phyloP scores from a whole-genome alignment of 148 eudicot genomes.

The Cornus suecica region DNA sequence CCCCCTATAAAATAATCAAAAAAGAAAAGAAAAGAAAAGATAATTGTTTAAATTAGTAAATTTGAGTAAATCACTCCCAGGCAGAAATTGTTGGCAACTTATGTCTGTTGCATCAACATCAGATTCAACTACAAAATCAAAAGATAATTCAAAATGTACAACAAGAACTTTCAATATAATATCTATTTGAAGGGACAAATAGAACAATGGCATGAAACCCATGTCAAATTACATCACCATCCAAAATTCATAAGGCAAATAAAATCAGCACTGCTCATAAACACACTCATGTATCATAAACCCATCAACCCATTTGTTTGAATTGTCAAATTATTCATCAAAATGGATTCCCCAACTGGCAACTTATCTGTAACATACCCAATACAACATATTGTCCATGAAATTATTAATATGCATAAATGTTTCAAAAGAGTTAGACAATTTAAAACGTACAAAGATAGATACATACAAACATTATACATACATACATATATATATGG shows the following conservation, averaged over 20 bases:
- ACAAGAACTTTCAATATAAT: no score
- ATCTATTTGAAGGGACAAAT: no score
- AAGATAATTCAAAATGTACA: no score
- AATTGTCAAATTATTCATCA: not conserved
- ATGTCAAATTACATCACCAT: not conserved
- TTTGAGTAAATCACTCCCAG: not conserved
- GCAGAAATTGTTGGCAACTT: not conserved
- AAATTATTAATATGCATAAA: not conserved
- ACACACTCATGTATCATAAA: not conserved
- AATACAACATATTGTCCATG: not conserved
- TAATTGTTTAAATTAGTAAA: no score
- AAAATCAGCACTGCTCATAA: not conserved
- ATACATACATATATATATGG: no score
- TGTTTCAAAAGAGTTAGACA: not conserved
- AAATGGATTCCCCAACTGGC: not conserved
- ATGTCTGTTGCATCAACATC: not conserved
- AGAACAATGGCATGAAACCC: no score
- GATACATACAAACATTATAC: no score
- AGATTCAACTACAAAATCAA: no score
- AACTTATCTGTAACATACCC: not conserved
- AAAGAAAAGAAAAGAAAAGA: no score
- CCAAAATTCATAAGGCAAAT: not conserved
- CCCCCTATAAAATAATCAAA: no score
- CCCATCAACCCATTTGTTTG: not conserved
- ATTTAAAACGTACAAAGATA: no score